These are phyloP conservation scores for Mariannaea elegans DNA, from an alignment of 2,329 filamentous ascomycete genomes.

Conservation along the genomic window DNA sequence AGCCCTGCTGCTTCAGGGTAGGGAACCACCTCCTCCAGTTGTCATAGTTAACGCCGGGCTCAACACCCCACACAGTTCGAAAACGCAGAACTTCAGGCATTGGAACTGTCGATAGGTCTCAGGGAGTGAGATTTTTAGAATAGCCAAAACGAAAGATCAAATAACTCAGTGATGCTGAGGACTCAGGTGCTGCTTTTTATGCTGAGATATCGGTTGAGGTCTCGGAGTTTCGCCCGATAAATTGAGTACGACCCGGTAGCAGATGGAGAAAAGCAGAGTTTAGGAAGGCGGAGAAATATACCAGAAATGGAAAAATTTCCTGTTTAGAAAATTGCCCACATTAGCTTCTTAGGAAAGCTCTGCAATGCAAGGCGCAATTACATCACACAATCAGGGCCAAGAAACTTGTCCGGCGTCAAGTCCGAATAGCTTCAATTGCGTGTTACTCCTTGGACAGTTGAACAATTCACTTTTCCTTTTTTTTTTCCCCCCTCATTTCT, in stretches of 20 bases:
- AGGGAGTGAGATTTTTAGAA: neutral
- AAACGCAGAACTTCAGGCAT: constrained; percentile 23
- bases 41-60: constrained; percentile 17
- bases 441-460: neutral
- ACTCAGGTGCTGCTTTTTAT: constrained; percentile 8
- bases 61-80: constrained; percentile 22
- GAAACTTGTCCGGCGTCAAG: constrained; percentile 5
- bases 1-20: constrained; percentile 23
- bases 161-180: neutral
- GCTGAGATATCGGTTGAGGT: neutral
- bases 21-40: constrained; percentile 24
- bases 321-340: constrained; percentile 7
- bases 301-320: constrained; percentile 20
- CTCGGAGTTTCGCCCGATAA: constrained; percentile 6
- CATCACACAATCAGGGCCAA: constrained; percentile 4
- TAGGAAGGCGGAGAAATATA: constrained; percentile 12
- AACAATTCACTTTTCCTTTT: too few species aligned
- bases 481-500: too few species aligned
- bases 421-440: too few species aligned
- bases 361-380: constrained; percentile 4
- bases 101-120: neutral
- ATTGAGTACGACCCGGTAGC: neutral
- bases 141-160: neutral
- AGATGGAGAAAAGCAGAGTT: neutral
- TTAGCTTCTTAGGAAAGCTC: neutral